phyloP scores from a whole-genome alignment of 331 rosid genomes.

The Quercus lobata region DNA sequence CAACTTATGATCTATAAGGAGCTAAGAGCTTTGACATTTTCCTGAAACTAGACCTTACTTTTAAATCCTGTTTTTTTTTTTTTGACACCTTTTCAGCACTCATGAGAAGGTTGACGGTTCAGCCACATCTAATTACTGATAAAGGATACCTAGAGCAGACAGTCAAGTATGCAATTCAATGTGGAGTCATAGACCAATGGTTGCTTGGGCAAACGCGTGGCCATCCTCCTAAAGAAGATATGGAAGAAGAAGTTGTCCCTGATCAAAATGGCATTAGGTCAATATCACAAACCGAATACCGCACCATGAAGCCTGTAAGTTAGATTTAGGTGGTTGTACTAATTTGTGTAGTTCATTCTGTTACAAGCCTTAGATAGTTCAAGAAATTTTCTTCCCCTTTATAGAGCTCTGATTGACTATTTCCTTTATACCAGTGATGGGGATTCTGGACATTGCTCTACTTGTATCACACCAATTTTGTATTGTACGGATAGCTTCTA shows the following conservation, averaged over 20 bases:
- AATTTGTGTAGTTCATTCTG: conserved; percentile 7
- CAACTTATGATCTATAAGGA: not conserved
- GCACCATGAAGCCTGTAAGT: conserved; percentile 47
- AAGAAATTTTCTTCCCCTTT: conserved; percentile 21
- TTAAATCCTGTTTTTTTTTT: not conserved
- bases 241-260: conserved; percentile 50
- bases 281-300: conserved; percentile 60
- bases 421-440: conserved; percentile 16
- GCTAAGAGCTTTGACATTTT: not conserved
- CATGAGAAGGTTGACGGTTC: conserved; percentile 78
- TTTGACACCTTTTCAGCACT: conserved; percentile 51
- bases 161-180: conserved; percentile 73
- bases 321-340: conserved; percentile 28
- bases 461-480: conserved; percentile 33
- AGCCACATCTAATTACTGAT: conserved; percentile 63
- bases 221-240: conserved; percentile 71
- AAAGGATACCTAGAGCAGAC: conserved; percentile 67
- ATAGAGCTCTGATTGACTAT: conserved; percentile 28
- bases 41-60: not conserved
- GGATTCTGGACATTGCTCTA: conserved; percentile 10
- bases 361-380: conserved; percentile 8
- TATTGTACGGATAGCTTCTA: conserved; percentile 16
- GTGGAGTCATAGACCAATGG: conserved; percentile 94
- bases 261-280: conserved; percentile 74
- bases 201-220: conserved; percentile 53